phyloP scores from a whole-genome alignment of 768 basidiomycete species.

The Suillus paluster region DNA sequence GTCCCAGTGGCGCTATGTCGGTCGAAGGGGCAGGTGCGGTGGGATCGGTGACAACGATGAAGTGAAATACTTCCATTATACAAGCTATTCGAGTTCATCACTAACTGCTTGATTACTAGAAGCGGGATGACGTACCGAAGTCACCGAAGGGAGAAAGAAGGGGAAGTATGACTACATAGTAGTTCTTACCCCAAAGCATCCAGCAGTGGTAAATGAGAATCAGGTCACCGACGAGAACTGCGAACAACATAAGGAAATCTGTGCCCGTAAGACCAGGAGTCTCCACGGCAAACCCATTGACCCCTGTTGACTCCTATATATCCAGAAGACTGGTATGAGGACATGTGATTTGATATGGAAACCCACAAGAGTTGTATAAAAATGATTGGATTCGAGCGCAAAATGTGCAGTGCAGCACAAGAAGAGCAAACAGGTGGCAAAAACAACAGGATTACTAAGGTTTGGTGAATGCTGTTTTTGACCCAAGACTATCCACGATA shows the following conservation, averaged over 20 bases:
- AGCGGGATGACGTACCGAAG: conserved; percentile 34
- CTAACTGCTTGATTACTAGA: neutral
- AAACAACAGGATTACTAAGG: conserved; percentile 29
- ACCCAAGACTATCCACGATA: conserved; percentile 29
- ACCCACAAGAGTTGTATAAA: conserved; percentile 36
- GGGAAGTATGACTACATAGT: conserved; percentile 39
- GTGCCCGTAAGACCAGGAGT: conserved; percentile 35
- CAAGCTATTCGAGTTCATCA: conserved; percentile 27
- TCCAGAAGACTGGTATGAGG: conserved; percentile 4
- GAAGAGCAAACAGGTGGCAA: conserved; percentile 36
- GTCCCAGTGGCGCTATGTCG: conserved; percentile 37
- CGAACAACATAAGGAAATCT: conserved; percentile 40
- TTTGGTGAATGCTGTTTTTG: conserved; percentile 13
- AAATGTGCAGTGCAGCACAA: conserved; percentile 37
- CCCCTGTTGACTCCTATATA: conserved; percentile 33
- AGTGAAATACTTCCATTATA: conserved; percentile 29
- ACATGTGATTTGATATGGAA: neutral
- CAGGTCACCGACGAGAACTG: conserved; percentile 41
- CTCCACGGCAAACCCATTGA: conserved; percentile 34
- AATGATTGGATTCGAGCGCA: conserved; percentile 42
- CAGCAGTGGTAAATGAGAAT: conserved; percentile 48
- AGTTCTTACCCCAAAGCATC: conserved; percentile 42
- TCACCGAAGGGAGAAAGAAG: conserved; percentile 36
- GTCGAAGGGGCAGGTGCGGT: conserved; percentile 39
- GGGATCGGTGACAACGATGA: conserved; percentile 34